These are phyloP conservation scores for Nemania serpens DNA, from an alignment of 2,329 filamentous ascomycete species.

Conservation along the genomic window DNA sequence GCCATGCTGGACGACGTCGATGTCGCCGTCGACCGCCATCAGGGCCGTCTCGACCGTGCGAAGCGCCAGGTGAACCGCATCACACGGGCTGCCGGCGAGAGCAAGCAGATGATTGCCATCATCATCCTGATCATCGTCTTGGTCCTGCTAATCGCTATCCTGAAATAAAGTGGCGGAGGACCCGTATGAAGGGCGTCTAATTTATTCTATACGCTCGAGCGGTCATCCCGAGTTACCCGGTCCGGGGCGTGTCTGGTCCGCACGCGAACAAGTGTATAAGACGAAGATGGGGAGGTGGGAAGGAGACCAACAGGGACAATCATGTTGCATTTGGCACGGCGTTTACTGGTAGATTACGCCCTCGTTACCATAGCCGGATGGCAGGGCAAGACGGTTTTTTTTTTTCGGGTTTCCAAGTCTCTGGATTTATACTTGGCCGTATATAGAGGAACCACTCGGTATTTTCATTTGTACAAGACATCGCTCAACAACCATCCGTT, in stretches of 20 bases:
- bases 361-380: conserved; percentile 20
- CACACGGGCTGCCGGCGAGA: conserved; percentile 75
- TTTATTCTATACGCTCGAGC: neutral
- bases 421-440: conserved; percentile 16
- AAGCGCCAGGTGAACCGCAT: conserved; percentile 73
- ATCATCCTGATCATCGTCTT: conserved; percentile 82
- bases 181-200: neutral
- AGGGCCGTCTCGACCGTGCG: conserved; percentile 75
- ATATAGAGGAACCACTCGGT: conserved; percentile 12
- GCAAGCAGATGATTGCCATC: conserved; percentile 83
- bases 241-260: neutral
- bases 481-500: neutral
- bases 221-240: neutral
- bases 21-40: conserved; percentile 78
- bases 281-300: neutral
- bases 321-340: conserved; percentile 36
- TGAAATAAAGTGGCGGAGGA: conserved; percentile 60
- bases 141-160: conserved; percentile 78
- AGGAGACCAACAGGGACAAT: conserved; percentile 5
- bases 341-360: conserved; percentile 31
- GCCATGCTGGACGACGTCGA: conserved; percentile 90
- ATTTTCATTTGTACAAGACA: conserved; percentile 22
- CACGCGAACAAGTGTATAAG: conserved; percentile 9
- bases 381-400: conserved; percentile 13
- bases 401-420: conserved; percentile 14